Conservation (phyloP, 2,329 filamentous ascomycete species). For the Verticillium isaacii region DNA sequence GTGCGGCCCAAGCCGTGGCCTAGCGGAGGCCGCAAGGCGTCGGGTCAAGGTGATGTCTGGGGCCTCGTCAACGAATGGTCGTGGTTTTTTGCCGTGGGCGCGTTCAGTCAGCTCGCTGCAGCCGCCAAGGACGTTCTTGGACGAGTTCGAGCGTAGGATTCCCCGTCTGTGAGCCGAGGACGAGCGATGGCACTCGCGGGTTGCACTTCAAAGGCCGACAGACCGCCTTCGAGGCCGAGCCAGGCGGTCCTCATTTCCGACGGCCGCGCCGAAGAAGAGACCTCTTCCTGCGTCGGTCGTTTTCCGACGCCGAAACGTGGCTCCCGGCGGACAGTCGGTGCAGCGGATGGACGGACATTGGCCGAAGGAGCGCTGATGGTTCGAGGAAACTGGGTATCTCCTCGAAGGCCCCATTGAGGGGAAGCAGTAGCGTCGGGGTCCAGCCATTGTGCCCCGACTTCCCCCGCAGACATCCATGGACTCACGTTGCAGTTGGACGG, state of each 20-base stretch:
- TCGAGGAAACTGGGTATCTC: background rate
- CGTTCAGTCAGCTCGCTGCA: too few species aligned
- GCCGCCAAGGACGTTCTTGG: too few species aligned
- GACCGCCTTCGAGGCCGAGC: background rate
- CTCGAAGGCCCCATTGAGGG: background rate
- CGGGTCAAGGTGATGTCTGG: too few species aligned
- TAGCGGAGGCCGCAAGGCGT: too few species aligned
- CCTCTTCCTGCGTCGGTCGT: background rate
- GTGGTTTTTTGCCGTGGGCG: too few species aligned
- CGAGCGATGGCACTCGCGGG: background rate
- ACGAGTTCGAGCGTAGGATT: background rate
- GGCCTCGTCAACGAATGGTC: too few species aligned
- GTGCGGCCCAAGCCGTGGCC: too few species aligned
- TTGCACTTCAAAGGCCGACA: background rate
- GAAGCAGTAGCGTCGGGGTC: background rate
- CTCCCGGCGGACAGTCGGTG: background rate
- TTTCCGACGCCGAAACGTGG: background rate
- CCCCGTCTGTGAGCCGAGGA: background rate
- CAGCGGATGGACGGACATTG: background rate
- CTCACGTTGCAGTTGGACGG: background rate
- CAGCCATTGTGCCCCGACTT: background rate
- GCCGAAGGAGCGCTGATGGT: background rate
- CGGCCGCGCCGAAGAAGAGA: background rate
- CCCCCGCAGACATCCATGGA: background rate
- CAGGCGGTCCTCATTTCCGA: background rate